Evolutionary conservation across 257 asterid species (phyloP), one percentile per base, ranked within the genome.

Genomic region (Fraxinus anomala): DNA sequence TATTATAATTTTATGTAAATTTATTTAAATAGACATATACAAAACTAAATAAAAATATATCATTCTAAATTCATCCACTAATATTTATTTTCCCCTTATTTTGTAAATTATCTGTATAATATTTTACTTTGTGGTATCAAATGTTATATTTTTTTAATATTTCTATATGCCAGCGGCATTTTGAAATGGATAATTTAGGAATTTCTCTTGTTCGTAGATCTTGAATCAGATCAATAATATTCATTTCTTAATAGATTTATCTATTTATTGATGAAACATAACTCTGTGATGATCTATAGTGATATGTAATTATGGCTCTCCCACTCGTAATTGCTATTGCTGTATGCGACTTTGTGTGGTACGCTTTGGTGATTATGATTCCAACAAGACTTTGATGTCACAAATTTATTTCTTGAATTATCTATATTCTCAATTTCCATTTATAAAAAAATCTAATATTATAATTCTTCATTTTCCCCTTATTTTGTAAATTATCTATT

Each of bases 401-500:
- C 19, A 4, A 14, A 14, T 47, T 47, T 47, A 3, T 14, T 54
- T 54, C 63, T 54, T n/a, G 26, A n/a, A 54, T 54, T 6, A 54
- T 54, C 65, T 16, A 17, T n/a, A 6, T 54, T 54, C 26, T 54
- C 65, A 54, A 54, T 54, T 54, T 54, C 12, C 12, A n/a, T 54
- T 54, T 54, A 54, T 54, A 10, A 54, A 54, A 30, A 33, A 33
- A 33, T 33, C 59, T 49, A 65, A 39, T 56, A 34, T 70, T 37
- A 11, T 54, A 11, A 40, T 28, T 26, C n/a, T 21, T 66, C 65
- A 44, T 9, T 75, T 13, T 8, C 14, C 6, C 8, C 47, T 61
- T 56, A 82, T 63, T 42, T 59, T 24, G 21, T n/a, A 77, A 8
- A 31, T 0, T 31, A 37, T 36, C 61, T 72, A 36, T 49, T 77